Conservation (phyloP, 352 stramenopile species). For the Globisporangium middletonii region DNA sequence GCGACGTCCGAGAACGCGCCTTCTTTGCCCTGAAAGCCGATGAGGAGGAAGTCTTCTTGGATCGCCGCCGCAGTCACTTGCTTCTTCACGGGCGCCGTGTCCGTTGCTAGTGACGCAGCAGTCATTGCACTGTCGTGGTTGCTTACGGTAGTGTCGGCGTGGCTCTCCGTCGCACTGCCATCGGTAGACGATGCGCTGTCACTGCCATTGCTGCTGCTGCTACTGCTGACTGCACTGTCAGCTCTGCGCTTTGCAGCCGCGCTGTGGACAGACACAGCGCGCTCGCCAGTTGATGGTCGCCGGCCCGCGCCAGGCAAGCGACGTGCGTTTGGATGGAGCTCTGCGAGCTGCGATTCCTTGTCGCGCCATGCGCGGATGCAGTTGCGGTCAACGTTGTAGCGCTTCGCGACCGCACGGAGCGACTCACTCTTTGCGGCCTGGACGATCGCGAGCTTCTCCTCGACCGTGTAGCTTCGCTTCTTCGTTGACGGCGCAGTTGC, state of each 20-base stretch:
- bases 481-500: conserved; percentile 18
- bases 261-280: not conserved
- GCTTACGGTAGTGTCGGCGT: too few species aligned
- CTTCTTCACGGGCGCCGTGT: too few species aligned
- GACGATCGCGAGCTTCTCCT: conserved; percentile 66
- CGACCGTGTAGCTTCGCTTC: conserved; percentile 74
- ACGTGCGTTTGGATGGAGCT: conserved; percentile 45
- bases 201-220: conserved; percentile 5
- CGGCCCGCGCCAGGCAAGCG: conserved; percentile 50
- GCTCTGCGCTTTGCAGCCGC: conserved; percentile 16
- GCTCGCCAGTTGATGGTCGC: conserved; percentile 15
- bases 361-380: conserved; percentile 64
- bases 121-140: too few species aligned
- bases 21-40: conserved; percentile 69
- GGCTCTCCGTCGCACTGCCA: too few species aligned
- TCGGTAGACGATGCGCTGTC: too few species aligned
- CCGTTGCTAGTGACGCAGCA: too few species aligned
- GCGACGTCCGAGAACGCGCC: conserved; percentile 70
- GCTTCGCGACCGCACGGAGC: conserved; percentile 43
- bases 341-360: conserved; percentile 51
- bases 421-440: conserved; percentile 46
- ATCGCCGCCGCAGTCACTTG: not conserved
- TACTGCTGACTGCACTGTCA: conserved; percentile 1
- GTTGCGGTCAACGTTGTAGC: conserved; percentile 70
- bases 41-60: conserved; percentile 42